Evolutionary conservation across 805 yeast genomes (phyloP), one percentile per base, ranked within the genome.

Genomic region (Blastobotrys robertii): DNA sequence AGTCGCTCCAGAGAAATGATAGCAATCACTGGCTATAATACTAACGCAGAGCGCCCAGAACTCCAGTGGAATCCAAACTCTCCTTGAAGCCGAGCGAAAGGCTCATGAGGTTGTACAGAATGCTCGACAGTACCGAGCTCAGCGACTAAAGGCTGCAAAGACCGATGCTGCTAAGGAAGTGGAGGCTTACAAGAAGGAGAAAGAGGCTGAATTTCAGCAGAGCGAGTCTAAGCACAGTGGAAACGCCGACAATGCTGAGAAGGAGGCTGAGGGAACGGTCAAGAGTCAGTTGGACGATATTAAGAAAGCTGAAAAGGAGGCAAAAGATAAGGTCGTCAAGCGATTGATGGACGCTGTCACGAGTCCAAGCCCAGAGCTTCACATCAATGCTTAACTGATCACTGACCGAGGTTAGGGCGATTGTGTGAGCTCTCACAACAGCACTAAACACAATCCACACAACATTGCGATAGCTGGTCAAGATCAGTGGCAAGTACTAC

Each of bases 31-130:
- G 33, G 19, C 16, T 33, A 11, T n/a, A 4, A 14, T n/a, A 32
- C 12, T 22, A 28, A 41, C 33, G 42, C 32, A 34, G 51, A 64
- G 70, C 46, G 69, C 69, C 36, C 68, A 67, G 44, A 65, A 61
- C 55, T 66, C 72, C 30, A 60, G 73, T 44, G 86, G 85, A 54
- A 79, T 80, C 57, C 84, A 80, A 69, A 77, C 83, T 51, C 73
- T 80, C 46, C 69, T 80, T 48, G 80, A 74, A 60, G 94, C 97
- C 49, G 98, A 92, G 70, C 86, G 84, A 67, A 90, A 85, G 57
- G 97, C 98, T n/a, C 97, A 94, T 55, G 88, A 81, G 55, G 84
- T 88, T 50, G 97, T 92, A 48, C 74, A 88, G 57, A 82, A 83
- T 61, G 97, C 98, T 16, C 84, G 97, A 72, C 74, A 80, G 55